Conservation (phyloP, 352 stramenopile genomes). For the Halophytophthora polymorphica region DNA sequence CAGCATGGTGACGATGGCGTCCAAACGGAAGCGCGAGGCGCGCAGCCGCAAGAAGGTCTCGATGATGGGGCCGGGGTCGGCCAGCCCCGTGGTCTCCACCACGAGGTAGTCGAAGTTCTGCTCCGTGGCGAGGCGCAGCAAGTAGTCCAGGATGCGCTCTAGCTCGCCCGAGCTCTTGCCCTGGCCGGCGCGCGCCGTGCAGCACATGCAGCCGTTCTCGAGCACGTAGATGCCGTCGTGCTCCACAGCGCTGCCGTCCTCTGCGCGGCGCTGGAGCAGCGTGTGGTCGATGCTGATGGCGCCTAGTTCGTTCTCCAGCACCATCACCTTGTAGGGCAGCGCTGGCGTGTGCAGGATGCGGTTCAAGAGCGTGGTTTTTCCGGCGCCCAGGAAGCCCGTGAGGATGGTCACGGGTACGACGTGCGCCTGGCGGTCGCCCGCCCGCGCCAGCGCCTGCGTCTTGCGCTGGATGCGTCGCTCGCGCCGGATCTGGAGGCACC, state of each 20-base stretch:
- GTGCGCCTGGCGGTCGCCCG: conserved; percentile 1
- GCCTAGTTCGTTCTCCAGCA: conserved; percentile 90
- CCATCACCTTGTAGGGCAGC: conserved; percentile 93
- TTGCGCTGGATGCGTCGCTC: conserved; percentile 60
- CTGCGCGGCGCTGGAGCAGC: conserved; percentile 44
- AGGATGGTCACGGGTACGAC: conserved; percentile 90
- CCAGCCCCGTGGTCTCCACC: conserved; percentile 96
- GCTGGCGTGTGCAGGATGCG: conserved; percentile 87
- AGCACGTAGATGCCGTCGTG: conserved; percentile 94
- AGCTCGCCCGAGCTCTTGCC: conserved; percentile 82
- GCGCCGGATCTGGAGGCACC: conserved; percentile 57
- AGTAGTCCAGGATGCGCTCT: conserved; percentile 90
- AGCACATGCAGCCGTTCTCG: conserved; percentile 98
- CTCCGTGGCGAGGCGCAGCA: conserved; percentile 53
- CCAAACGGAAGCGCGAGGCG: conserved; percentile 90
- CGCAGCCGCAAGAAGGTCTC: conserved; percentile 94
- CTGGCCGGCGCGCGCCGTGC: conserved; percentile 88
- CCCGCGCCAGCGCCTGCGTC: conserved; percentile 36
- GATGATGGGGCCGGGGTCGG: conserved; percentile 96
- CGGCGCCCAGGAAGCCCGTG: conserved; percentile 93
- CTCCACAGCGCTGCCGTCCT: conserved; percentile 26
- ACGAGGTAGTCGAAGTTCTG: conserved; percentile 96
- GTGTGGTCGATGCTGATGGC: conserved; percentile 70
- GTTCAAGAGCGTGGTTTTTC: conserved; percentile 97
- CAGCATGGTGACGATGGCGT: conserved; percentile 95